Evolutionary conservation across 2,329 filamentous ascomycete genomes (phyloP).

Genomic region (Beauveria asiatica): DNA sequence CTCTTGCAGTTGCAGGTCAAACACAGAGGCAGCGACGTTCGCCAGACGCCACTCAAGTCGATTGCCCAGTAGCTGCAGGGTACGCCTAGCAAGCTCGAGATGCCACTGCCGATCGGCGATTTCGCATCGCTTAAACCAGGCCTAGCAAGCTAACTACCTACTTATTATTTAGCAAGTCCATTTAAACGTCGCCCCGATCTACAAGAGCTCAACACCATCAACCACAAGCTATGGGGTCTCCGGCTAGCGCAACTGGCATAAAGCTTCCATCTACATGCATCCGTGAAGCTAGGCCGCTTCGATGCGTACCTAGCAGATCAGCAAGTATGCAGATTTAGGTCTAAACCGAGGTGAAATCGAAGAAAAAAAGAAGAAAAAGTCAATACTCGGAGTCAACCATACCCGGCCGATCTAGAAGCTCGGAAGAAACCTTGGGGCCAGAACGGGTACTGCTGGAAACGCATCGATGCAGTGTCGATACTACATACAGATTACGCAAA

Average conservation of each 20-base stretch:
- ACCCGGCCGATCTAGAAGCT: too few species aligned
- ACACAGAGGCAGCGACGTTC: too few species aligned
- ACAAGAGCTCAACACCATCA: not conserved
- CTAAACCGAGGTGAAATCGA: too few species aligned
- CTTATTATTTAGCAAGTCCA: not conserved
- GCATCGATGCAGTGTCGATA: not conserved
- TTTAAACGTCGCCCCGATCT: not conserved
- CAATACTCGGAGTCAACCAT: too few species aligned
- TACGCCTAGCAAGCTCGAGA: not conserved
- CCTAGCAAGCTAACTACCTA: not conserved
- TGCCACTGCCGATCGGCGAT: not conserved
- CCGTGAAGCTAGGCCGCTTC: not conserved
- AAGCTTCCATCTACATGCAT: not conserved
- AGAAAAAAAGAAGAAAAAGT: too few species aligned
- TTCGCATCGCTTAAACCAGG: not conserved
- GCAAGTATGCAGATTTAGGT: too few species aligned
- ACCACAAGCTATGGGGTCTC: not conserved
- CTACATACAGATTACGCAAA: too few species aligned
- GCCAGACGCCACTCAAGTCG: not conserved
- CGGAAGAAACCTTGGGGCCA: too few species aligned
- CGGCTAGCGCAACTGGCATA: not conserved
- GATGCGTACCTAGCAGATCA: not conserved
- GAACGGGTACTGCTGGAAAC: too few species aligned
- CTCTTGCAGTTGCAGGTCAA: too few species aligned
- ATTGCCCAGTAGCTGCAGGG: not conserved